Conservation (phyloP, 192 early-diverging fungal genomes). For the Coemansia sp. region DNA sequence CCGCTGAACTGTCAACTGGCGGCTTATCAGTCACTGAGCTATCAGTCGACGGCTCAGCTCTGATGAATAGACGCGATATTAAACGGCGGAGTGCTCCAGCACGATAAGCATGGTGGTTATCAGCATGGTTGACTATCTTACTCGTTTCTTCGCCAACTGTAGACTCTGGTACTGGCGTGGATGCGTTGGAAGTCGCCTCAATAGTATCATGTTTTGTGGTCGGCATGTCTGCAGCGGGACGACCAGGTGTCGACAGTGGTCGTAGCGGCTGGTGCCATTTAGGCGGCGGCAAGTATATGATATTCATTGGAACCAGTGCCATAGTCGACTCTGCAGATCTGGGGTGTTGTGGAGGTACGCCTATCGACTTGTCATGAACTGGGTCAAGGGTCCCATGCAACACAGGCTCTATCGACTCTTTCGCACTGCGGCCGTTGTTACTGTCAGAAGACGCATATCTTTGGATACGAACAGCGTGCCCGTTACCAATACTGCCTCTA, state of each 20-base stretch:
- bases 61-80: not conserved
- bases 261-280: conserved; percentile 43
- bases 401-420: conserved; percentile 29
- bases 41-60: not conserved
- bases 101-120: not conserved
- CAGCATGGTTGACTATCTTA: not conserved
- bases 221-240: not conserved
- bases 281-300: conserved; percentile 51
- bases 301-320: conserved; percentile 46
- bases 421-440: not conserved
- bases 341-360: conserved; percentile 1
- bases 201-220: not conserved
- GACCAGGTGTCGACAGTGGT: not conserved
- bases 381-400: conserved; percentile 28
- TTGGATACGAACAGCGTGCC: not conserved
- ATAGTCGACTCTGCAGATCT: not conserved
- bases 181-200: not conserved
- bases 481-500: not conserved
- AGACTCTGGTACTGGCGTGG: not conserved
- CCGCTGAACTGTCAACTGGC: not conserved
- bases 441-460: not conserved
- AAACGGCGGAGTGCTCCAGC: not conserved
- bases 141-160: not conserved
- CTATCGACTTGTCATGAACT: conserved; percentile 13
- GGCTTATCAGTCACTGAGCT: not conserved